Percentiles rank a stretch among this genome's conserved stretches.
Conservation (phyloP, 768 basidiomycete genomes). For the Pisolithus tinctorius region DNA sequence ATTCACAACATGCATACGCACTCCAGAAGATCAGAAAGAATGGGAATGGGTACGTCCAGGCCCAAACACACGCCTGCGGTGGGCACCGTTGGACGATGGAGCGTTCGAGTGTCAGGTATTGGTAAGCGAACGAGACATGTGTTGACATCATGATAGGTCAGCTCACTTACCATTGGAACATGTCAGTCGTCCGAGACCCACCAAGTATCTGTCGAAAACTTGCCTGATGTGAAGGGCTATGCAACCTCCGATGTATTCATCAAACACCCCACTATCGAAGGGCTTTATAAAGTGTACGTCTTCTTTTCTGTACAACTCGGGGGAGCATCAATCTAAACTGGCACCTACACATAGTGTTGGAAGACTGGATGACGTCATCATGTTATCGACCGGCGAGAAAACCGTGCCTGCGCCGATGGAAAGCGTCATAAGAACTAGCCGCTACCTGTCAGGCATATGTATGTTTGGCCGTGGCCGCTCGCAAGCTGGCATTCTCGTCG, state of each 20-base stretch:
- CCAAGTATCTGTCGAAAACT: constrained; percentile 23
- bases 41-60: constrained; percentile 33
- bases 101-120: constrained; percentile 33
- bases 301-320: constrained; percentile 18
- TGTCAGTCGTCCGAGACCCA: constrained; percentile 2
- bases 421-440: constrained; percentile 16
- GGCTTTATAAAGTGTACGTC: constrained; percentile 31
- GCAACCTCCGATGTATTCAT: constrained; percentile 38
- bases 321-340: constrained; percentile 5
- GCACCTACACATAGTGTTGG: constrained; percentile 10
- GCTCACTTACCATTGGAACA: too few species aligned
- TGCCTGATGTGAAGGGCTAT: constrained; percentile 34
- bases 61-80: constrained; percentile 15
- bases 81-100: constrained; percentile 27
- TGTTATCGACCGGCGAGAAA: constrained; percentile 16
- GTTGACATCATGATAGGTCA: too few species aligned
- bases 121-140: constrained; percentile 15
- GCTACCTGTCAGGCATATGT: constrained; percentile 16
- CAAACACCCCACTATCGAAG: constrained; percentile 36
- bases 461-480: constrained; percentile 31
- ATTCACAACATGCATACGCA: constrained; percentile 1
- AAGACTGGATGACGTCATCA: constrained; percentile 32
- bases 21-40: constrained; percentile 10
- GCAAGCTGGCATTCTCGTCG: constrained; percentile 27
- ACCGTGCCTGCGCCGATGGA: constrained; percentile 25